phyloP scores from a whole-genome alignment of 345 rosid genomes.

The Draba incana region DNA sequence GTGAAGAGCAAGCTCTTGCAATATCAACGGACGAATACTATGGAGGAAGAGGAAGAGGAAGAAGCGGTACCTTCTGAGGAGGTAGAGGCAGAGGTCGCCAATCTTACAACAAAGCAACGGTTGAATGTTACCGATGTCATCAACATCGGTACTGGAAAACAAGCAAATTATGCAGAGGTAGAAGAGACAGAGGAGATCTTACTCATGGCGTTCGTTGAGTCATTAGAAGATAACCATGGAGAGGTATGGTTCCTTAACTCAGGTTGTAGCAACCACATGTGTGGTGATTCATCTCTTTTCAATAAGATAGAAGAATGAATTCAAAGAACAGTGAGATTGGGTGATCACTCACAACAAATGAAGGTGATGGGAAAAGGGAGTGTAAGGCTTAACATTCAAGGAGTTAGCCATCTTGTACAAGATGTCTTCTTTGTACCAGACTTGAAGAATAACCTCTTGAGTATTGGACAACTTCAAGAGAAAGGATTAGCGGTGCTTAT shows the following conservation, averaged over 20 bases:
- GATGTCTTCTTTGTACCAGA: neutral
- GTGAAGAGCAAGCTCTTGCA: neutral
- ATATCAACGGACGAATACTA: neutral
- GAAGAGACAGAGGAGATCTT: too few species aligned
- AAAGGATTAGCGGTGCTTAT: neutral
- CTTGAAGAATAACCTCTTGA: neutral
- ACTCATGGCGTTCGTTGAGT: too few species aligned
- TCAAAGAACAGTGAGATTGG: neutral
- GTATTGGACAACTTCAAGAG: neutral
- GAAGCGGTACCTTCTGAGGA: neutral
- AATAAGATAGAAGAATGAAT: neutral
- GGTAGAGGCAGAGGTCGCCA: neutral
- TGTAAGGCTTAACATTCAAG: neutral
- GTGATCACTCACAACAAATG: neutral
- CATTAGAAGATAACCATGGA: too few species aligned
- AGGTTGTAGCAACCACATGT: neutral
- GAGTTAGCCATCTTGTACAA: neutral
- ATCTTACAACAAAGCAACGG: too few species aligned
- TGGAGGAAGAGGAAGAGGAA: neutral
- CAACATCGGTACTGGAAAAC: too few species aligned
- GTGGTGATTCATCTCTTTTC: neutral
- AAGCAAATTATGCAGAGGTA: too few species aligned
- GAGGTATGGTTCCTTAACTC: neutral
- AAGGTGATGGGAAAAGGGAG: neutral
- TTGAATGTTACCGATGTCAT: too few species aligned